Evolutionary conservation across 108 stramenopile species (phyloP), one percentile per base, ranked within the genome.

Genomic region (Skeletonema grethae): DNA sequence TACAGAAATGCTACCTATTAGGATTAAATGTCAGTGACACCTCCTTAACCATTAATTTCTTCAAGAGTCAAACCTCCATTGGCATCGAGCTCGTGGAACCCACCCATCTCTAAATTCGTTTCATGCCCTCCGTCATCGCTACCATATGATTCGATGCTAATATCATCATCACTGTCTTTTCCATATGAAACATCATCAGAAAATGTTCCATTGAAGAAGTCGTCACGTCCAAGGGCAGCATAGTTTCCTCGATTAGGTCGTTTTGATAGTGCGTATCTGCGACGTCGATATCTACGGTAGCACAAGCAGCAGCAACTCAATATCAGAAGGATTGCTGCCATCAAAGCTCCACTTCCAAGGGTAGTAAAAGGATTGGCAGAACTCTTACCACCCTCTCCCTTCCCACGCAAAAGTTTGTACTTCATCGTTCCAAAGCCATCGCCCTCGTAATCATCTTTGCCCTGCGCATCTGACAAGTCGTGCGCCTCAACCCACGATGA

Each of bases 191-290:
- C 65, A 62, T 78, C 77, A 66, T 78, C 77, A 22, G 77, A 78
- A 41, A 78, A 78, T 25, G 77, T 78, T 8, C 77, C 77, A 29
- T 78, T 66, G 57, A 78, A 78, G 39, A 78, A 78, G 48, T 78
- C 77, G 25, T 78, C 58, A 0, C 48, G 45, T 7, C 77, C 77
- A 13, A 78, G 46, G 7, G 67, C 77, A 35, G 77, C 65, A 59
- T 78, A 78, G 25, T 71, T 66, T 5, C 63, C 69, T 58, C 68
- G 18, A 46, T 41, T 46, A 4, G 16, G 46, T 48, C 16, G 46
- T 5, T 39, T 46, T 22, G 55, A 50, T 15, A 18, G 36, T 59
- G 28, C 30, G 12, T 48, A 31, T 12, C 46, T 61, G 32, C 65
- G 57, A 0, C 61, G 25, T 7, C 67, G 67, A 53, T 48, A 61